Evolutionary conservation across 495 filamentous ascomycete genomes (phyloP), one percentile per base, ranked within the genome.

Genomic region (Aspergillus ostianus): DNA sequence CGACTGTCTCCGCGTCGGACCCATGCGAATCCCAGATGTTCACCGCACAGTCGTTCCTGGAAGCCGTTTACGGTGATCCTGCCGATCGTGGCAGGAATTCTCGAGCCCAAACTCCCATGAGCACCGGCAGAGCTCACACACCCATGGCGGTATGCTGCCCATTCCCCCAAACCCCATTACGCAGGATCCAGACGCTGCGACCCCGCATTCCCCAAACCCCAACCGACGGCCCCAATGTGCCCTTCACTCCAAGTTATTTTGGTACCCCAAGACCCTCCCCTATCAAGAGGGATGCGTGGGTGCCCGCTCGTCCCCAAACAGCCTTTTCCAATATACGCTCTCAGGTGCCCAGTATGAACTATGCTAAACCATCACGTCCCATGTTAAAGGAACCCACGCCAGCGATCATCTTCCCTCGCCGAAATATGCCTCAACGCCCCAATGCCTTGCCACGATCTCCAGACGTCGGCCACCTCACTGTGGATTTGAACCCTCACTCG

Each of bases 11-110:
- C 46, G 82, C 87, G 4, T 85, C 88, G 17, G 94, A 98, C 70
- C 74, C 87, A 3, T 93, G 91, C 3, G 94, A 98, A 72, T 90
- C 90, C 19, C 82, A 89, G 56, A 75, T 98, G n/a, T 83, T 90
- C 60, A 78, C 90, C 3, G 91, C 92, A 7, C 78, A 86, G 1
- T 73, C 80, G 13, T 97, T 95, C 70, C 81, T 97, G 53, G 93
- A 97, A 57, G 86, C 78, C 15, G 83, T 93, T 19, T 96, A 90
- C 60, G 81, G 81, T 29, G 90, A 93, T 63, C 74, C 78, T 44
- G 76, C 72, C 51, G 77, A 85, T 50, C 81, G 82, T 48, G 80
- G 84, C 58, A 78, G 81, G 55, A 84, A 79, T 56, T 91, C 91
- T 8, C 82, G 91, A 72, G 90, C 90, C 18, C 84, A 84, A 41